Evolutionary conservation across 192 early-diverging fungal genomes (phyloP).

Genomic region (Rhizophlyctis rosea): DNA sequence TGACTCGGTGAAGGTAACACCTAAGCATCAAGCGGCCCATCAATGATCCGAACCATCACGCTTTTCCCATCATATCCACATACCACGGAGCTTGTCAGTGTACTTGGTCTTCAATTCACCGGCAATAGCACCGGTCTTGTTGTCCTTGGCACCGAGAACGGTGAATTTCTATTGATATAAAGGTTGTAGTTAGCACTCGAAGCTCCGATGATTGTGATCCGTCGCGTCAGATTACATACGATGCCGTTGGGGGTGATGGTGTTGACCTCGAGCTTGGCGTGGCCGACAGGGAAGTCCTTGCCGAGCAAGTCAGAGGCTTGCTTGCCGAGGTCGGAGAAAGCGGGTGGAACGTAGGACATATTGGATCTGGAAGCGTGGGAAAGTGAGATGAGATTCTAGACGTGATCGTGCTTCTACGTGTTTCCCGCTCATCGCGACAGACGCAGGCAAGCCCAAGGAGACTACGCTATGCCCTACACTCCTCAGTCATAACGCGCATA

Average conservation of each 20-base stretch:
- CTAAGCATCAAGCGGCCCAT: constrained; percentile 18
- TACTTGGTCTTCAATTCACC: constrained; percentile 99
- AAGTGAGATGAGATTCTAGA: too few relatives aligned
- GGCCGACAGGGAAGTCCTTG: constrained; percentile 95
- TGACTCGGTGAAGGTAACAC: constrained; percentile 89
- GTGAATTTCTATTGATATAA: constrained; percentile 75
- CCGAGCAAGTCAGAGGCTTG: constrained; percentile 88
- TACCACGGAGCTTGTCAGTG: constrained; percentile 85
- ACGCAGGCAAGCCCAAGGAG: too few relatives aligned
- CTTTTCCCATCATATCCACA: constrained; percentile 1
- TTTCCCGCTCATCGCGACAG: too few relatives aligned
- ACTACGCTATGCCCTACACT: too few relatives aligned
- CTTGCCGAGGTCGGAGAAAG: constrained; percentile 94
- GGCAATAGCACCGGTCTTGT: constrained; percentile 90
- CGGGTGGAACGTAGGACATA: constrained; percentile 55
- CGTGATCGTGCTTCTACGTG: too few relatives aligned
- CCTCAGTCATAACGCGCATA: too few relatives aligned
- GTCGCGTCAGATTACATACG: constrained; percentile 53
- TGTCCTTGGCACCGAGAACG: constrained; percentile 89
- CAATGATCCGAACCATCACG: not conserved
- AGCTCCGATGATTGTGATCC: not conserved
- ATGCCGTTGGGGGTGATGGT: constrained; percentile 94
- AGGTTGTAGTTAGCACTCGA: not conserved
- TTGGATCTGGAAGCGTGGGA: too few relatives aligned
- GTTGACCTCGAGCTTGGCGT: constrained; percentile 96